Evolutionary conservation across 345 rosid genomes (phyloP).

Genomic region (Isatis tinctoria): DNA sequence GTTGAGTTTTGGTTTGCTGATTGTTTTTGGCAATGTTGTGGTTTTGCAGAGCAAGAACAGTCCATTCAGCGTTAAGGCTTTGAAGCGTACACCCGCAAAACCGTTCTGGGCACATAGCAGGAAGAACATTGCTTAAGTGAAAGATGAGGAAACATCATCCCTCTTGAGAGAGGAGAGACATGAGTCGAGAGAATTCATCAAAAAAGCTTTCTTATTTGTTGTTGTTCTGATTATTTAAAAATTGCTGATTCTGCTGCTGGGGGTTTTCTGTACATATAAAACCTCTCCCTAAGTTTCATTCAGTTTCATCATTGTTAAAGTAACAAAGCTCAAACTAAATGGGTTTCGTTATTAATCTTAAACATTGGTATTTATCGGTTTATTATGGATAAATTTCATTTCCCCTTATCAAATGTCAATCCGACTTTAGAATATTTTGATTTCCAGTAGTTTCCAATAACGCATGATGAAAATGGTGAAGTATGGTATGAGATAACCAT

Average conservation of each 20-base stretch:
- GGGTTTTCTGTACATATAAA: slow-evolving; percentile 29
- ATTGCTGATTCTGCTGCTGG: slow-evolving; percentile 22
- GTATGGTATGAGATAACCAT: no score
- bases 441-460: no score
- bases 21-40: background rate
- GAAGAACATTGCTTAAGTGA: slow-evolving; percentile 41
- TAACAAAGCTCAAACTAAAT: background rate
- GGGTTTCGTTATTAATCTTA: slow-evolving; percentile 8
- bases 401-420: background rate
- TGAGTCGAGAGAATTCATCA: background rate
- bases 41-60: slow-evolving; percentile 74
- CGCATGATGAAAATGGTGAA: no score
- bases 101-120: slow-evolving; percentile 62
- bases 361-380: background rate
- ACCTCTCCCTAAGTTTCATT: slow-evolving; percentile 18
- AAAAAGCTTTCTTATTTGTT: background rate
- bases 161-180: slow-evolving; percentile 9
- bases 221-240: slow-evolving; percentile 12
- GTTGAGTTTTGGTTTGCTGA: background rate
- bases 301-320: slow-evolving; percentile 19
- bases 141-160: background rate
- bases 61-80: slow-evolving; percentile 69
- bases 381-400: background rate
- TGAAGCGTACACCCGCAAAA: slow-evolving; percentile 67
- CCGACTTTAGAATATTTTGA: no score